Evolutionary conservation across 176 grass and related monocot genomes (phyloP).

Genomic region (Tillandsia leiboldiana): DNA sequence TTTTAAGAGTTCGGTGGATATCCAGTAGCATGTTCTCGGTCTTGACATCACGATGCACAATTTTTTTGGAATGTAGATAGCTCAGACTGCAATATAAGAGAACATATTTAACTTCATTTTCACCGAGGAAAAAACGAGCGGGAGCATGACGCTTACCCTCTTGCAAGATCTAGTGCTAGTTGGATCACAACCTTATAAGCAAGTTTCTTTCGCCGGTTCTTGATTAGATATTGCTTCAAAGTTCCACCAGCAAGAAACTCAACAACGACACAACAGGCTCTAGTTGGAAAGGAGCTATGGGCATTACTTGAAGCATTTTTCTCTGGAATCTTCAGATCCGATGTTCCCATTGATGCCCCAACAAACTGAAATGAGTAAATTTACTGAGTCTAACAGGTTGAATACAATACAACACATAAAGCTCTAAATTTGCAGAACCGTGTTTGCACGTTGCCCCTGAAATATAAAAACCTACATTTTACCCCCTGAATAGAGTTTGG

Average conservation of each 20-base stretch:
- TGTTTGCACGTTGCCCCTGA: too few relatives aligned
- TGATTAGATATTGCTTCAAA: slow-evolving; percentile 58
- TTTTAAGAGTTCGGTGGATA: slow-evolving; percentile 49
- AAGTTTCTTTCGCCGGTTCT: slow-evolving; percentile 54
- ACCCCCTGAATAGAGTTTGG: too few relatives aligned
- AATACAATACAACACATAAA: not conserved
- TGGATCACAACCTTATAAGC: slow-evolving; percentile 48
- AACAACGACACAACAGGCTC: slow-evolving; percentile 55
- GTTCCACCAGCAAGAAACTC: slow-evolving; percentile 71
- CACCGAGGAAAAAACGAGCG: not conserved
- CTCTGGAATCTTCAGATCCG: slow-evolving; percentile 58
- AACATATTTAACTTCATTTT: not conserved
- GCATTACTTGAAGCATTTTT: slow-evolving; percentile 1
- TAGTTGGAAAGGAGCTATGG: not conserved
- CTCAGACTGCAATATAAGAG: slow-evolving; percentile 35
- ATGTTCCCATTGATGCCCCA: slow-evolving; percentile 65
- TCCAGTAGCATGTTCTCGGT: slow-evolving; percentile 89
- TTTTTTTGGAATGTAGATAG: slow-evolving; percentile 68
- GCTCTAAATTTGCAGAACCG: too few relatives aligned
- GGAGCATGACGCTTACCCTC: slow-evolving; percentile 29
- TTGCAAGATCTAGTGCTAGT: slow-evolving; percentile 57
- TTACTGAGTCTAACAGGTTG: not conserved
- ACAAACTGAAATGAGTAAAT: slow-evolving; percentile 43
- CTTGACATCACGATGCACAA: slow-evolving; percentile 89
- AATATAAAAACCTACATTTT: too few relatives aligned